Base-by-base conservation (phyloP, 176 grass and related monocot genomes). In the Eremochloa ophiuroides region DNA sequence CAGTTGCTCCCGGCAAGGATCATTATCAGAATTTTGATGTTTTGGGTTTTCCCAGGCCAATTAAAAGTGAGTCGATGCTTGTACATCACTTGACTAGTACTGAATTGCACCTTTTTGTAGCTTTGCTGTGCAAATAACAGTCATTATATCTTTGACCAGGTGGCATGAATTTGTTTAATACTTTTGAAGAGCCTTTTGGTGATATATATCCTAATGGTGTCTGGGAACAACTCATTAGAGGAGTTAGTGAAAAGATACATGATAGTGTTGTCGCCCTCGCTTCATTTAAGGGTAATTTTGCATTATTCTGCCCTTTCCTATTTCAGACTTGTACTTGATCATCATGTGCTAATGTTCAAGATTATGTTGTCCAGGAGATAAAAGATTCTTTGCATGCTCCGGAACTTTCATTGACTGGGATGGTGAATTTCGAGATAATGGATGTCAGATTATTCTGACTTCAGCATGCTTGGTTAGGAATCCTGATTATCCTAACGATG, bases 381-480 rank as follows among this genome's bases (percentile, higher is more conserved):
- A 7, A 71, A 71, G 40, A 23, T 46, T 71, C 44, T 71, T 71
- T 71, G 68, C 40, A 29, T 71, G 68, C 68, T 70, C 67, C 6
- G 39, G 39, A 43, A 43, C 25, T 70, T 70, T 70, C 40, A 70
- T 70, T 70, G 38, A 44, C 39, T 71, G 68, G 68, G 68, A 71
- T 71, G 40, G 6, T 71, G 46, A 68, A 68, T 41, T 41, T 71
- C 40, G 8, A 71, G 23, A 71, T 5, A 71, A 71, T 46, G 40
- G 27, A 46, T 71, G 23, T 46, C 39, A 70, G 10, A 71, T 41
- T 29, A 46, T 71, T 71, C n/a, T 71, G n/a, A 71, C 68, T 71
- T 71, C 68, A 71, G 68, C 68, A 11, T 46, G 40, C 68, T 71
- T 71, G 11, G 68, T 71, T 71, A 71, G 68, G 42, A 71, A 71